Percentiles rank a stretch among this genome's conserved stretches.
These are phyloP conservation scores for Lactarius tabidus DNA, from an alignment of 768 basidiomycete species.

Conservation along the genomic window DNA sequence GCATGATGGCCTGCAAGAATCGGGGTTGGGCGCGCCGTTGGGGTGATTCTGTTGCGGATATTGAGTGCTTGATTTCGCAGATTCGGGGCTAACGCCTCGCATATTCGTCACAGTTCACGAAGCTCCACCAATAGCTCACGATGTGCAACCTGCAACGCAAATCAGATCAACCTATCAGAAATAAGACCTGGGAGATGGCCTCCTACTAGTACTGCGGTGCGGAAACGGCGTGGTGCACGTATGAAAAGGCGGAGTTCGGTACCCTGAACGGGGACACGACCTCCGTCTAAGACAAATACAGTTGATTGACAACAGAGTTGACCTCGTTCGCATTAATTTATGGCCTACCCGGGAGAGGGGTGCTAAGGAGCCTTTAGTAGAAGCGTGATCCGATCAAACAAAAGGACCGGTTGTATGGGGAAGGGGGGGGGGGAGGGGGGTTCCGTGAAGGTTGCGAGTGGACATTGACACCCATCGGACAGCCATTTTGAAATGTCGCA, in stretches of 20 bases:
- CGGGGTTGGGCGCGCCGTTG: neutral
- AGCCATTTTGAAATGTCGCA: neutral
- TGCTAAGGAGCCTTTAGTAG: neutral
- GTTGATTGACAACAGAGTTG: slow-evolving; percentile 44
- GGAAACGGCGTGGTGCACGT: slow-evolving; percentile 37
- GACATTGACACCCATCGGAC: neutral
- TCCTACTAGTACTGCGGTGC: slow-evolving; percentile 43
- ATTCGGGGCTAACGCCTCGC: neutral
- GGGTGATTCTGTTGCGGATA: neutral
- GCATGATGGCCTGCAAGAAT: neutral
- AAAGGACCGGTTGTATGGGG: neutral
- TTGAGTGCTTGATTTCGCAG: slow-evolving; percentile 5
- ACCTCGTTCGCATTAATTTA: slow-evolving; percentile 46
- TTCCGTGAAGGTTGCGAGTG: neutral
- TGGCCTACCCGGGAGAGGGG: slow-evolving; percentile 31
- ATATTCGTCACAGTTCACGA: slow-evolving; percentile 3
- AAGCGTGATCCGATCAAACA: slow-evolving; percentile 3
- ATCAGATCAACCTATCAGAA: slow-evolving; percentile 9
- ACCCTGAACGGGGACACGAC: slow-evolving; percentile 39
- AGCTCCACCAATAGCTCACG: neutral
- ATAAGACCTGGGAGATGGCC: slow-evolving; percentile 8
- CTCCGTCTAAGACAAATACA: slow-evolving; percentile 46
- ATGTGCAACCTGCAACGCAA: slow-evolving; percentile 8
- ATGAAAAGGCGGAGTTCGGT: slow-evolving; percentile 44
- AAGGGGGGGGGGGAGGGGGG: neutral